These are phyloP conservation scores for Pseudoscleropodium purum DNA, from an alignment of 225 moss, liverwort and hornwort species.

Conservation along the genomic window DNA sequence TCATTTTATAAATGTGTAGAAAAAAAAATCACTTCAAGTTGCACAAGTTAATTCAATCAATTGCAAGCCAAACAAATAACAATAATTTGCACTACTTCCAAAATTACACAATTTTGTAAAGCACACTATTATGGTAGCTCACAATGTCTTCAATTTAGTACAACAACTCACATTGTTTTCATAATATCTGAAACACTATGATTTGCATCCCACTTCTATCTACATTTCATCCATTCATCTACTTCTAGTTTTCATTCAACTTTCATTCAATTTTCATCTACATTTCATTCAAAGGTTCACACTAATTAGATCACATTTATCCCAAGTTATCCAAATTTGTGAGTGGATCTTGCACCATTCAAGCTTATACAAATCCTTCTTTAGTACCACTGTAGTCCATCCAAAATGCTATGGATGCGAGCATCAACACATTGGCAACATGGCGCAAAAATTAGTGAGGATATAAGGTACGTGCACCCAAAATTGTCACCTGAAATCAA, in stretches of 20 bases:
- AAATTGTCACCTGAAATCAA: not conserved
- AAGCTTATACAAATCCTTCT: not conserved
- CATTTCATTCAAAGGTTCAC: not conserved
- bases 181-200: not conserved
- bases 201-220: not conserved
- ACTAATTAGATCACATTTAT: not conserved
- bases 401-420: not conserved
- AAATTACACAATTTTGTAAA: not conserved
- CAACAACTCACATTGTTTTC: not conserved
- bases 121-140: too few relatives aligned
- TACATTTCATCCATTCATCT: not conserved
- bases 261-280: not conserved
- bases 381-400: too few relatives aligned
- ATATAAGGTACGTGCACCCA: not conserved
- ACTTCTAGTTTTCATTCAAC: not conserved
- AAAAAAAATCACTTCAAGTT: accelerated
- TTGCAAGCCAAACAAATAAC: too few relatives aligned
- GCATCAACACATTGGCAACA: not conserved
- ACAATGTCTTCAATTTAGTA: not conserved
- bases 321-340: not conserved
- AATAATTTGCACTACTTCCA: too few relatives aligned
- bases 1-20: not conserved
- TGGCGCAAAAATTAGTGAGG: not conserved
- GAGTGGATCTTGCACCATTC: not conserved
- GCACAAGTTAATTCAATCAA: not conserved